phyloP scores from a whole-genome alignment of 2,329 filamentous ascomycete genomes.

The Exophiala sideris region DNA sequence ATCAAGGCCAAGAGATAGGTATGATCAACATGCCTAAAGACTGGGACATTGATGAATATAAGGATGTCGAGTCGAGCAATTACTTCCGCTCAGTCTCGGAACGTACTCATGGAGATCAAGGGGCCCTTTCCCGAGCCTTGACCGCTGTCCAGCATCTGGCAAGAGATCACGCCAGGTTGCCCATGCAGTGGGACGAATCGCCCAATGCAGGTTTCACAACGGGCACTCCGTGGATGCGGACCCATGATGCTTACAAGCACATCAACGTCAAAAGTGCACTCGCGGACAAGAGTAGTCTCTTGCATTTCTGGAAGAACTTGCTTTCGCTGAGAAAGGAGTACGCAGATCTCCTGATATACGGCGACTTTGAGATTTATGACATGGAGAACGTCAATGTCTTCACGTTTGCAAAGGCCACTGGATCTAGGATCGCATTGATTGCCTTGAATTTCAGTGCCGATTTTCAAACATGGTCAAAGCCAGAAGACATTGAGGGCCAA shows the following conservation, averaged over 20 bases:
- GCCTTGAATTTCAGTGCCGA: constrained; percentile 31
- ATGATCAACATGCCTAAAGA: constrained; percentile 50
- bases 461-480: no score
- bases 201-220: constrained; percentile 64
- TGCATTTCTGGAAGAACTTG: constrained; percentile 59
- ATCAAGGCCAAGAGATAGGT: constrained; percentile 57
- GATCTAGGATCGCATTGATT: constrained; percentile 30
- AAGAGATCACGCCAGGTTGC: constrained; percentile 66
- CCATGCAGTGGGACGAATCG: constrained; percentile 64
- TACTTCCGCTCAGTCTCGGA: constrained; percentile 39
- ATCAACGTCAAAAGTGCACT: constrained; percentile 57
- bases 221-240: constrained; percentile 66
- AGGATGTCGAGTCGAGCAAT: constrained; percentile 32
- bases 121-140: constrained; percentile 39
- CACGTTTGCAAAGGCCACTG: constrained; percentile 48
- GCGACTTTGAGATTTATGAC: constrained; percentile 42
- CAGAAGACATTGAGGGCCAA: no score
- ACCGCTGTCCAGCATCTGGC: constrained; percentile 53
- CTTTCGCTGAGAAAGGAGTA: constrained; percentile 58
- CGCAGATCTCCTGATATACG: constrained; percentile 64
- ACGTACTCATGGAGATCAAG: constrained; percentile 31
- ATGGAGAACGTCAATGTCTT: constrained; percentile 53
- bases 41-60: constrained; percentile 43
- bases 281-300: constrained; percentile 47
- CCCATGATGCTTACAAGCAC: constrained; percentile 58